Percentiles rank a stretch among this genome's conserved stretches.
These are phyloP conservation scores for Leishmania gerbilli DNA, from an alignment of 208 protist species.

Conservation along the genomic window DNA sequence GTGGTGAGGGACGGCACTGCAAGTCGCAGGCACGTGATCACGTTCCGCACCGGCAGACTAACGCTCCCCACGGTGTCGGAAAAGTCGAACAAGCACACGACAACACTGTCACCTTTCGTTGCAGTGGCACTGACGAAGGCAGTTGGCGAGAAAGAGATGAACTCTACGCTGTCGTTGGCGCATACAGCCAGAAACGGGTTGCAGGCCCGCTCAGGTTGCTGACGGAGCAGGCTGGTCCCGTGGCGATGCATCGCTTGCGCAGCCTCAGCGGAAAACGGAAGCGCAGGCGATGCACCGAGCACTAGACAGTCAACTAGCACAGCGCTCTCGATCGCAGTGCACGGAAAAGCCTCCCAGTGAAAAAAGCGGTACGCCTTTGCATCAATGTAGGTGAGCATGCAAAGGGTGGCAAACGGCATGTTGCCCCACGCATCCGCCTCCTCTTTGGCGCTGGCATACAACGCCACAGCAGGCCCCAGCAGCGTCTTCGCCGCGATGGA, in stretches of 20 bases:
- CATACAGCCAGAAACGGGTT: slow-evolving; percentile 51
- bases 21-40: slow-evolving; percentile 63
- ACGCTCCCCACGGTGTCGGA: slow-evolving; percentile 32
- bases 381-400: slow-evolving; percentile 93
- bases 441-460: slow-evolving; percentile 9
- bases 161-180: slow-evolving; percentile 9
- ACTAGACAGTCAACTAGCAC: slow-evolving; percentile 21
- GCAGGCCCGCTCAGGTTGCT: slow-evolving; percentile 32
- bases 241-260: slow-evolving; percentile 33
- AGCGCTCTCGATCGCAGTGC: slow-evolving; percentile 47
- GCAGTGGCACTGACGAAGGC: background rate
- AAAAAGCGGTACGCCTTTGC: slow-evolving; percentile 95
- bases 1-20: slow-evolving; percentile 34
- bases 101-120: background rate
- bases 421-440: slow-evolving; percentile 37
- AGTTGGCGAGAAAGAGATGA: slow-evolving; percentile 31
- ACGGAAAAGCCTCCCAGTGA: slow-evolving; percentile 95
- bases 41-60: slow-evolving; percentile 53
- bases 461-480: slow-evolving; percentile 11
- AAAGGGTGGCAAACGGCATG: slow-evolving; percentile 59
- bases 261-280: slow-evolving; percentile 18
- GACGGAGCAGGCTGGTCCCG: slow-evolving; percentile 25
- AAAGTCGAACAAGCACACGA: slow-evolving; percentile 52
- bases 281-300: slow-evolving; percentile 12
- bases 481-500: slow-evolving; percentile 18